phyloP scores from a whole-genome alignment of 106 monocot species.

The Dioscorea zingiberensis region DNA sequence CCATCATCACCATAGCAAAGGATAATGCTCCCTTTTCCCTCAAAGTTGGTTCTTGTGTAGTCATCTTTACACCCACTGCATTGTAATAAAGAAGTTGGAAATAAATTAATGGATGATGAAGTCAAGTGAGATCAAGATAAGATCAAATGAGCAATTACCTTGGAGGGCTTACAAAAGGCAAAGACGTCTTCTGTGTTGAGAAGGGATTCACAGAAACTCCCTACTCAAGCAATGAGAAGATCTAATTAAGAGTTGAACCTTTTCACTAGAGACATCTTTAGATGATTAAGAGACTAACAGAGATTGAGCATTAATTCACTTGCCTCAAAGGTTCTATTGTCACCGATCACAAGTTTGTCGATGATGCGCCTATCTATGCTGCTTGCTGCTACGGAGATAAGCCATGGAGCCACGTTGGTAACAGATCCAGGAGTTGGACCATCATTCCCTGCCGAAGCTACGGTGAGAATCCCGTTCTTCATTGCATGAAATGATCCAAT shows the following conservation, averaged over 20 bases:
- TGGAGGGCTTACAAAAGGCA: no score
- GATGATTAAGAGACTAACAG: background rate
- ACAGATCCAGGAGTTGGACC: background rate
- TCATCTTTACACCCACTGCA: no score
- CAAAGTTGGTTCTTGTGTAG: no score
- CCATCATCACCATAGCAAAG: no score
- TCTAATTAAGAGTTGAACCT: background rate
- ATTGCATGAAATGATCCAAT: background rate
- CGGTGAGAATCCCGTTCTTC: background rate
- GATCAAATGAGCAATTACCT: no score
- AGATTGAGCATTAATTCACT: background rate
- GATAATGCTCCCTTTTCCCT: no score
- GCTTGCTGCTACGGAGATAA: slow-evolving; percentile 6
- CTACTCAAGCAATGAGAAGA: background rate
- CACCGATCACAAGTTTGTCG: background rate
- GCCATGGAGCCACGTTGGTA: background rate
- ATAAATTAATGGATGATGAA: no score
- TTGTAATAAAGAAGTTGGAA: no score
- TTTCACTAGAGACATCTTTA: no score
- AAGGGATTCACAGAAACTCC: background rate
- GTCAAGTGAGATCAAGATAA: no score
- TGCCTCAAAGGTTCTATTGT: background rate
- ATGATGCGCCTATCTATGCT: background rate
- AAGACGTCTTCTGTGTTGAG: background rate
- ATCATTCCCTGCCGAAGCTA: background rate